Evolutionary conservation across 495 filamentous ascomycete species (phyloP).

Genomic region (Penicillium waksmanii): DNA sequence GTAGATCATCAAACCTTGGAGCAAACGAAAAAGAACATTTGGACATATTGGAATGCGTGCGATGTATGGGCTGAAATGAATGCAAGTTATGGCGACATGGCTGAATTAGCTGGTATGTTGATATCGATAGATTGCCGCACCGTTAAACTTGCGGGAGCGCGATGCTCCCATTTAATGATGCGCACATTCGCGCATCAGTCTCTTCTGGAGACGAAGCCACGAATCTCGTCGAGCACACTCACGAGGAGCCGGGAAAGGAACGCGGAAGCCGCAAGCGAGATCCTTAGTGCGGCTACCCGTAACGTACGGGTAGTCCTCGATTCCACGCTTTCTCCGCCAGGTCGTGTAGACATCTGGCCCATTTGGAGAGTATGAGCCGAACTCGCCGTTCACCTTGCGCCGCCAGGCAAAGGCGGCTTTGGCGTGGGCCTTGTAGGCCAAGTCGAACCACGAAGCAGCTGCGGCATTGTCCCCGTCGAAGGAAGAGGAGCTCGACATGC

Average conservation of each 20-base stretch:
- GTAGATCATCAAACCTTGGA: too few species aligned
- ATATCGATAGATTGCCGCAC: too few species aligned
- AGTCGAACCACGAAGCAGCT: neutral
- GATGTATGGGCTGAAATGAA: too few species aligned
- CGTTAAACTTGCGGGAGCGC: neutral
- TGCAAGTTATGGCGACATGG: too few species aligned
- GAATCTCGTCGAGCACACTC: neutral
- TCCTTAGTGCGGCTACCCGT: neutral
- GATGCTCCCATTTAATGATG: neutral
- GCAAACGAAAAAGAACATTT: too few species aligned
- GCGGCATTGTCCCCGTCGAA: neutral
- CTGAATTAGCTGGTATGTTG: too few species aligned
- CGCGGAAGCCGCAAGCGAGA: neutral
- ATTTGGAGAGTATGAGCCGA: neutral
- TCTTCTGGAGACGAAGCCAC: neutral
- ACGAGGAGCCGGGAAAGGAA: neutral
- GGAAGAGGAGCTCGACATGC: neutral
- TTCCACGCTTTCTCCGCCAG: neutral
- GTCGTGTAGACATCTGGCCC: neutral
- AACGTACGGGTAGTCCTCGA: neutral
- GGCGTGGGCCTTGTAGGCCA: neutral
- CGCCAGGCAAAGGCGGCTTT: neutral
- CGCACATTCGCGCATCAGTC: neutral
- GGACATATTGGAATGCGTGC: too few species aligned
- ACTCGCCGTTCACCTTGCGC: neutral